Conservation (phyloP, 768 basidiomycete species). For the Sarcodon sp. region DNA sequence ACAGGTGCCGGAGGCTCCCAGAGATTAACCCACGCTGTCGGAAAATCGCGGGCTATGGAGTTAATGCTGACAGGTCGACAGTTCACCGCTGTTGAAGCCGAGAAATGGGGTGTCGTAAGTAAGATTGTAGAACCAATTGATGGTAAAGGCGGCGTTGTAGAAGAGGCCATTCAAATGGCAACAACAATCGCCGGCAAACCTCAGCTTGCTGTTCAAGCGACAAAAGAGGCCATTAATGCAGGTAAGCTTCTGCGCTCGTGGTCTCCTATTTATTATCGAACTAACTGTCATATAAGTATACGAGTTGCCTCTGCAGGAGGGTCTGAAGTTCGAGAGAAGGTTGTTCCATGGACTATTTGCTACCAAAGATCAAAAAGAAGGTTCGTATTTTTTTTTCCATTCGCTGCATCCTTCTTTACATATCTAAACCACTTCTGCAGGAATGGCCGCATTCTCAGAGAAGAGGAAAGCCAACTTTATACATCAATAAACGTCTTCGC, state of each 20-base stretch:
- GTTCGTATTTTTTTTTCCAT: slow-evolving; percentile 25
- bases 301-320: slow-evolving; percentile 72
- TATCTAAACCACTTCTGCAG: slow-evolving; percentile 24
- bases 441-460: slow-evolving; percentile 91
- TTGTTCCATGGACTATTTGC: slow-evolving; percentile 90
- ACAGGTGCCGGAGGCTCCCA: slow-evolving; percentile 94
- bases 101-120: slow-evolving; percentile 79
- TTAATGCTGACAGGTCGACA: slow-evolving; percentile 80
- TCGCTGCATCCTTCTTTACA: slow-evolving; percentile 2
- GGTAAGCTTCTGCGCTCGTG: slow-evolving; percentile 26
- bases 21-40: slow-evolving; percentile 72
- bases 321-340: slow-evolving; percentile 76
- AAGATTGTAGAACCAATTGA: slow-evolving; percentile 66
- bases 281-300: slow-evolving; percentile 35
- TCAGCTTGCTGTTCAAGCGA: slow-evolving; percentile 70
- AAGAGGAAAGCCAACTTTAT: slow-evolving; percentile 85
- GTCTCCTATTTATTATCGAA: background rate
- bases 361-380: slow-evolving; percentile 92
- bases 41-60: slow-evolving; percentile 94
- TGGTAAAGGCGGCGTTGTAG: slow-evolving; percentile 51
- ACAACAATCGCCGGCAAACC: slow-evolving; percentile 73
- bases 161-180: slow-evolving; percentile 77
- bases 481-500: slow-evolving; percentile 25
- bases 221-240: slow-evolving; percentile 90
- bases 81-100: slow-evolving; percentile 73